These are phyloP conservation scores for Rhodotorula sp. DNA, from an alignment of 1,284 basidiomycete species.

Conservation along the genomic window DNA sequence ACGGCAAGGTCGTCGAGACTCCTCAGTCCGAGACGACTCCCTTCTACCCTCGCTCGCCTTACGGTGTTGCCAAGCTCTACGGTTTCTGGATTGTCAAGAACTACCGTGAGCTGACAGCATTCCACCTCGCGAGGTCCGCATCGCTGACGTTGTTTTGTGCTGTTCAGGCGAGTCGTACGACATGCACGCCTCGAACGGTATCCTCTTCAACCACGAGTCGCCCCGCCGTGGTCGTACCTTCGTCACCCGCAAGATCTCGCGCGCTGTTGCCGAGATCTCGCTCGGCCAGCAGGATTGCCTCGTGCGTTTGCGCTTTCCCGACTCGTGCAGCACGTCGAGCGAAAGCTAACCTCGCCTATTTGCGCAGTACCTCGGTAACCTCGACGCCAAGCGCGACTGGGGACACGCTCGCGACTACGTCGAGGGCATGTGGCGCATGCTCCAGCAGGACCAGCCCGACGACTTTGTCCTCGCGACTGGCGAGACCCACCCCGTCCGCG, in stretches of 20 bases:
- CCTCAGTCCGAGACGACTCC: slow-evolving; percentile 88
- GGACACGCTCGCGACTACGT: slow-evolving; percentile 63
- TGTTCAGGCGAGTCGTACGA: slow-evolving; percentile 68
- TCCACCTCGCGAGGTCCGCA: neutral
- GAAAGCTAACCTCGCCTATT: neutral
- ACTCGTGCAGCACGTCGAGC: neutral
- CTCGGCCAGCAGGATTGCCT: slow-evolving; percentile 79
- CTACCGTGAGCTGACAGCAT: slow-evolving; percentile 57
- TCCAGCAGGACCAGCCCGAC: slow-evolving; percentile 73
- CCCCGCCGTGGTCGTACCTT: slow-evolving; percentile 86
- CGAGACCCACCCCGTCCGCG: slow-evolving; percentile 84
- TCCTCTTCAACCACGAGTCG: slow-evolving; percentile 80
- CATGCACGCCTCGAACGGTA: slow-evolving; percentile 73
- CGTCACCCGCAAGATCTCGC: slow-evolving; percentile 86
- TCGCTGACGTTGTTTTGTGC: too few species aligned
- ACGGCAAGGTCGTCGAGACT: slow-evolving; percentile 86
- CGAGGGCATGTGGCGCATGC: slow-evolving; percentile 86
- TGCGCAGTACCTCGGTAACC: slow-evolving; percentile 72
- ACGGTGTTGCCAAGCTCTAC: slow-evolving; percentile 81
- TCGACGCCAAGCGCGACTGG: slow-evolving; percentile 90
- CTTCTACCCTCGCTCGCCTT: slow-evolving; percentile 88
- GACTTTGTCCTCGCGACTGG: slow-evolving; percentile 91
- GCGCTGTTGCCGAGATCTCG: slow-evolving; percentile 83
- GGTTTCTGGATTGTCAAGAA: slow-evolving; percentile 70
- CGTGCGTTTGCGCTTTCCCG: slow-evolving; percentile 8